A percentile compares a stretch with the other conserved stretches of the same genome.
phyloP scores from a whole-genome alignment of 73 alveolate genomes.

The Paramecium primaurelia region DNA sequence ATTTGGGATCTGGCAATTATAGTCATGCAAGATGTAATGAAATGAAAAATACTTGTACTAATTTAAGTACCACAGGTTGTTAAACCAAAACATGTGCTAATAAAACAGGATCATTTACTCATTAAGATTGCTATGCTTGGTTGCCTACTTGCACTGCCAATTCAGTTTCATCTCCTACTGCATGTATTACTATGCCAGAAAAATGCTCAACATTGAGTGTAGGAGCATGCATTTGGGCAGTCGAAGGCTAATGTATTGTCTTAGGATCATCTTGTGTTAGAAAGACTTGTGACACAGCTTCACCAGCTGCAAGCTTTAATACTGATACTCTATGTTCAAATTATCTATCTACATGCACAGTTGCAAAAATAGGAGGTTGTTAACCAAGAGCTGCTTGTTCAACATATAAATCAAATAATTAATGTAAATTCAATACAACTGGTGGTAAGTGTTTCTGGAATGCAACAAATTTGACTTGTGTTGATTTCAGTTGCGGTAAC shows the following conservation, averaged over 20 bases:
- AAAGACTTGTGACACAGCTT: neutral
- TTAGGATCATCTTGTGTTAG: neutral
- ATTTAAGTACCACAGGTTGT: too few species aligned
- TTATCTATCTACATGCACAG: neutral
- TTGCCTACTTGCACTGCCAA: too few species aligned
- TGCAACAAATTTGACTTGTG: neutral
- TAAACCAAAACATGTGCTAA: too few species aligned
- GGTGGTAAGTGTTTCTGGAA: neutral
- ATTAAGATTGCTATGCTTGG: too few species aligned
- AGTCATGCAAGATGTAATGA: too few species aligned
- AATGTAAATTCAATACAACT: neutral
- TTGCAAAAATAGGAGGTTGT: neutral
- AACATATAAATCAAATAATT: neutral
- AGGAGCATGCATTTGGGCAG: neutral
- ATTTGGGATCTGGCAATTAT: too few species aligned
- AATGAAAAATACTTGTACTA: too few species aligned
- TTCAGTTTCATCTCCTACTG: too few species aligned
- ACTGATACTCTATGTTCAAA: too few species aligned
- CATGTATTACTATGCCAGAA: neutral
- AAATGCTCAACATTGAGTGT: neutral
- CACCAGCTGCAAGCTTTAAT: neutral
- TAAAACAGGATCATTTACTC: too few species aligned
- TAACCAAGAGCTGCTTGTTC: neutral
- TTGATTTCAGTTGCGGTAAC: neutral
- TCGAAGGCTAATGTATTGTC: neutral